Evolutionary conservation across 805 yeast species (phyloP).

Genomic region (Scheffersomyces amazonensis): DNA sequence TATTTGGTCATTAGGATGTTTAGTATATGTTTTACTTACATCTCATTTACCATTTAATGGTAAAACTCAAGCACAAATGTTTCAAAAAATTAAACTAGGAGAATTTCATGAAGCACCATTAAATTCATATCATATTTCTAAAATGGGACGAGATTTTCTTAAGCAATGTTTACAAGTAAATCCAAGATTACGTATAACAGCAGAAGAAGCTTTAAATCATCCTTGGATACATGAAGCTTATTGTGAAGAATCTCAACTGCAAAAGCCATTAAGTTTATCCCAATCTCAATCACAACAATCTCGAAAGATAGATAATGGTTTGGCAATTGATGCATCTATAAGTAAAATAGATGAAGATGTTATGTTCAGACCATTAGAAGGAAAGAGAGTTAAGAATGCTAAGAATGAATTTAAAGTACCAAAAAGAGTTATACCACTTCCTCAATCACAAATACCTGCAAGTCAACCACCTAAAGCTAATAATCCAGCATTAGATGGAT

Average conservation of each 20-base stretch:
- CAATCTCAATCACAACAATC: conserved; percentile 71
- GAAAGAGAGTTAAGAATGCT: conserved; percentile 17
- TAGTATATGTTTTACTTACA: conserved; percentile 86
- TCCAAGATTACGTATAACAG: conserved; percentile 70
- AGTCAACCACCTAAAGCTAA: conserved; percentile 4
- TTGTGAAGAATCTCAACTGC: conserved; percentile 22
- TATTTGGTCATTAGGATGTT: conserved; percentile 97
- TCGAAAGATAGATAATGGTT: conserved; percentile 39
- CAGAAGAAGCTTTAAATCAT: conserved; percentile 71
- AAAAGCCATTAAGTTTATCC: conserved; percentile 53
- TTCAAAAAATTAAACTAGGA: conserved; percentile 72
- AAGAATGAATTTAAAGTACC: conserved; percentile 40
- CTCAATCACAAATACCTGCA: conserved; percentile 33
- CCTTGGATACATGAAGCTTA: conserved; percentile 65
- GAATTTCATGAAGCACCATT: conserved; percentile 77
- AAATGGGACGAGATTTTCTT: conserved; percentile 70
- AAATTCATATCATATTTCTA: conserved; percentile 60
- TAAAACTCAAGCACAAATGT: conserved; percentile 80
- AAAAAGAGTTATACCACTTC: conserved; percentile 40
- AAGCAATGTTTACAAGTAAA: conserved; percentile 70
- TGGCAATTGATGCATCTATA: conserved; percentile 30
- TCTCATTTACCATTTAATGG: conserved; percentile 96
- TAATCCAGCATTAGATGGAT: neutral
- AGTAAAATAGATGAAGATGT: conserved; percentile 42
- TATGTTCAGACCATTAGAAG: conserved; percentile 40